A percentile compares a stretch with the other conserved stretches of the same genome.
Conservation (phyloP, 108 stramenopile genomes). For the Cyclotella kingstonii region DNA sequence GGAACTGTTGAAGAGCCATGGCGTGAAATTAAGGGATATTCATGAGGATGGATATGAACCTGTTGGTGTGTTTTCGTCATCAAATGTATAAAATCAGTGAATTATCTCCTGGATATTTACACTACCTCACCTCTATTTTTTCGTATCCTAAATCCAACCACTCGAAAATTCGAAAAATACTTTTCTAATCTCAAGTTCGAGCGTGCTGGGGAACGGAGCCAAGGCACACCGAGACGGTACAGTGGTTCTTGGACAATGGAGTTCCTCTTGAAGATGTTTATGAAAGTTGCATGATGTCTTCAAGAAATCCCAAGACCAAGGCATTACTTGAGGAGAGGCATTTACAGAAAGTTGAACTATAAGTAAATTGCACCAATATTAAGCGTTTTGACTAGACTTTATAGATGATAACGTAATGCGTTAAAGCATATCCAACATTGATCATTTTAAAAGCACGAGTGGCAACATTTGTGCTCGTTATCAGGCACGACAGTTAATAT, state of each 20-base stretch:
- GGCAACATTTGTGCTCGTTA: too few species aligned
- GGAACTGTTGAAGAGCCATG: conserved; percentile 19
- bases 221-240: conserved; percentile 36
- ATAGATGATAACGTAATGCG: not conserved
- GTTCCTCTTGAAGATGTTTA: conserved; percentile 42
- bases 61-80: conserved; percentile 19
- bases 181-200: conserved; percentile 14
- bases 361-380: too few species aligned
- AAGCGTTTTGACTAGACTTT: not conserved
- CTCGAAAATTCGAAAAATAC: not conserved
- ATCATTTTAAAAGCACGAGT: too few species aligned
- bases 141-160: not conserved
- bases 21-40: conserved; percentile 28
- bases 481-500: not conserved
- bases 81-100: too few species aligned
- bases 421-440: too few species aligned
- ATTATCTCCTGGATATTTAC: too few species aligned
- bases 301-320: conserved; percentile 16
- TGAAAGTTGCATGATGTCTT: conserved; percentile 26
- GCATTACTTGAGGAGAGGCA: conserved; percentile 7
- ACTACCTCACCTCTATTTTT: too few species aligned
- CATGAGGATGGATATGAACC: conserved; percentile 36
- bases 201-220: conserved; percentile 44
- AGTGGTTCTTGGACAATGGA: conserved; percentile 39
- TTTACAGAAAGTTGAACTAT: not conserved